Evolutionary conservation across 2,329 filamentous ascomycete species (phyloP).

Genomic region (Talaromyces albobiverticillius): DNA sequence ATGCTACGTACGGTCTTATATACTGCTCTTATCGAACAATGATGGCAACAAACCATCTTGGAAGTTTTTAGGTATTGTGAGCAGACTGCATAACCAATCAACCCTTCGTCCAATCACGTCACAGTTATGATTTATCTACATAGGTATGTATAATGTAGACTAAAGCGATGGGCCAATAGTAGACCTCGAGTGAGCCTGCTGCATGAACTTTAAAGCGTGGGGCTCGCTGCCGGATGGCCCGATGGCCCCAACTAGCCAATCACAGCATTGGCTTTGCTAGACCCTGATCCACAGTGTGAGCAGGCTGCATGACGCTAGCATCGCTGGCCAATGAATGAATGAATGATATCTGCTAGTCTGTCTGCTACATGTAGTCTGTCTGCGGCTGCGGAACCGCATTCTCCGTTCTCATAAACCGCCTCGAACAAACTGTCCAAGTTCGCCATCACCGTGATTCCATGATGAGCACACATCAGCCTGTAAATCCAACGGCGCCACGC

Average conservation of each 20-base stretch:
- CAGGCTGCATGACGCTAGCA: constrained; percentile 10
- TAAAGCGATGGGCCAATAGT: neutral
- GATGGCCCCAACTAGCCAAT: neutral
- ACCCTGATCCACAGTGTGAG: constrained; percentile 3
- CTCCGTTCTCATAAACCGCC: neutral
- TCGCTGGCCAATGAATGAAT: neutral
- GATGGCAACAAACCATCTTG: neutral
- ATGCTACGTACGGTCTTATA: neutral
- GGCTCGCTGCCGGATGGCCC: no score
- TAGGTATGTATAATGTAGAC: no score
- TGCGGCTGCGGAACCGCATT: no score
- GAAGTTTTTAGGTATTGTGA: constrained; percentile 17
- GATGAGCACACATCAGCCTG: constrained; percentile 15
- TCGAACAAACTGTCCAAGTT: neutral
- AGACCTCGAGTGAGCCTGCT: neutral
- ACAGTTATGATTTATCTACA: no score
- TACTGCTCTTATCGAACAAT: neutral
- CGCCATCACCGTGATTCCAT: neutral
- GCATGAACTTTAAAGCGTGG: neutral
- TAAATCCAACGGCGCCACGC: constrained; percentile 15
- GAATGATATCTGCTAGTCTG: no score
- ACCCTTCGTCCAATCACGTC: no score
- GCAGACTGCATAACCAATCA: constrained; percentile 21
- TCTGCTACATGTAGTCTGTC: no score
- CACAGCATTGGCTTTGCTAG: neutral